A percentile compares a stretch with the other conserved stretches of the same genome.
Evolutionary conservation across 2,329 filamentous ascomycete genomes (phyloP).

Genomic region (Curvularia sp.): DNA sequence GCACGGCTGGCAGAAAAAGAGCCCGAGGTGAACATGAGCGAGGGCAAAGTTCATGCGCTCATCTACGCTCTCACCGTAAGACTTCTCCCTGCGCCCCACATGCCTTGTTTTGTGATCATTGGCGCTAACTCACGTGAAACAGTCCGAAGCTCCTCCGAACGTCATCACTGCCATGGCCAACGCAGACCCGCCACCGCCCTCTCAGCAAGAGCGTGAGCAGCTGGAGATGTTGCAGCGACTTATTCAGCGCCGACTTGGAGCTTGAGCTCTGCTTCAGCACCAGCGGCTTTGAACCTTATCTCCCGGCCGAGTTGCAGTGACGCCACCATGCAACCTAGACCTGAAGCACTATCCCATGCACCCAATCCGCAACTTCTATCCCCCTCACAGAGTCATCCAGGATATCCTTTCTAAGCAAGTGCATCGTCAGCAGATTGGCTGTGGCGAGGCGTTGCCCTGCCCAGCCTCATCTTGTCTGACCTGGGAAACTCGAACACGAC

Average conservation of each 20-base stretch:
- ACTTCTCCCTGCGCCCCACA: constrained; percentile 40
- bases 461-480: constrained; percentile 8
- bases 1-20: constrained; percentile 62
- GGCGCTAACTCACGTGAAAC: constrained; percentile 47
- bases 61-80: constrained; percentile 69
- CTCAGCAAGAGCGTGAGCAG: constrained; percentile 38
- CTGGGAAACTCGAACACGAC: constrained; percentile 24
- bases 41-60: constrained; percentile 58
- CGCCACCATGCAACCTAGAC: constrained; percentile 26
- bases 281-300: constrained; percentile 22
- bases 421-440: constrained; percentile 13
- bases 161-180: constrained; percentile 43
- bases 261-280: constrained; percentile 25
- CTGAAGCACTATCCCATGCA: constrained; percentile 22
- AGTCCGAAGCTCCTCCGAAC: constrained; percentile 50
- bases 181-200: constrained; percentile 34
- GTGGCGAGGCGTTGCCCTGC: constrained; percentile 14
- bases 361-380: constrained; percentile 10
- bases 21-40: constrained; percentile 57
- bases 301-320: constrained; percentile 27
- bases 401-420: constrained; percentile 7
- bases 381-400: constrained; percentile 7
- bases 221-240: constrained; percentile 43
- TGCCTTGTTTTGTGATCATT: constrained; percentile 38
- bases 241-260: constrained; percentile 42